phyloP scores from a whole-genome alignment of 495 filamentous ascomycete species.

The Penicillium longicatenatum region DNA sequence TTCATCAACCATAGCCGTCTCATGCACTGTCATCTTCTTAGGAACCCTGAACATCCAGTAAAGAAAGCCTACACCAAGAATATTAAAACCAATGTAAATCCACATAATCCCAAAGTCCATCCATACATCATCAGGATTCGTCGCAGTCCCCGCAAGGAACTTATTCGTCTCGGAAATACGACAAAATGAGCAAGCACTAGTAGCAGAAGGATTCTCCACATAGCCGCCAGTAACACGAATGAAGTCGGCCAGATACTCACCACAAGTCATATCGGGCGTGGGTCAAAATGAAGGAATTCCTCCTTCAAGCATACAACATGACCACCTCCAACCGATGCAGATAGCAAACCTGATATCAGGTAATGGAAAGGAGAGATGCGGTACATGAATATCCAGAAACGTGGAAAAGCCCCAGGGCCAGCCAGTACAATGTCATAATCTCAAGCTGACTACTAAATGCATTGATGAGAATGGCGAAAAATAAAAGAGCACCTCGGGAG shows the following conservation, averaged over 20 bases:
- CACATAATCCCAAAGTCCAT: slow-evolving; percentile 72
- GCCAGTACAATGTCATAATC: slow-evolving; percentile 70
- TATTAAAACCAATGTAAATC: slow-evolving; percentile 74
- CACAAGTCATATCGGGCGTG: slow-evolving; percentile 56
- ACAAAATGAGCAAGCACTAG: slow-evolving; percentile 63
- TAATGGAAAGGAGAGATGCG: slow-evolving; percentile 66
- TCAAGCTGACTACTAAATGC: slow-evolving; percentile 78
- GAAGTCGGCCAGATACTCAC: slow-evolving; percentile 57
- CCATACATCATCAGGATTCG: slow-evolving; percentile 60
- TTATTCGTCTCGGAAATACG: slow-evolving; percentile 58
- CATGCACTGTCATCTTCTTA: slow-evolving; percentile 44
- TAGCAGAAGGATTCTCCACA: slow-evolving; percentile 53
- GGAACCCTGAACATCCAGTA: slow-evolving; percentile 82
- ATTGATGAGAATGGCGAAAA: slow-evolving; percentile 85
- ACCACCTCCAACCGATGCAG: slow-evolving; percentile 59
- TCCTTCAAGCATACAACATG: slow-evolving; percentile 58
- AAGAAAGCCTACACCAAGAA: slow-evolving; percentile 65
- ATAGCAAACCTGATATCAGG: slow-evolving; percentile 62
- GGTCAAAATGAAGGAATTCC: slow-evolving; percentile 61
- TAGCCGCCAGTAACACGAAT: slow-evolving; percentile 50
- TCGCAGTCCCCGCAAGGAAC: slow-evolving; percentile 54
- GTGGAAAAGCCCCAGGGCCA: slow-evolving; percentile 39
- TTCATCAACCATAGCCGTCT: background rate
- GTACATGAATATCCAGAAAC: slow-evolving; percentile 76
- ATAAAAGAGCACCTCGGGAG: slow-evolving; percentile 74